Base-by-base conservation (phyloP, 202 grass and related monocot genomes). In the Dendrocalamus latiflorus region DNA sequence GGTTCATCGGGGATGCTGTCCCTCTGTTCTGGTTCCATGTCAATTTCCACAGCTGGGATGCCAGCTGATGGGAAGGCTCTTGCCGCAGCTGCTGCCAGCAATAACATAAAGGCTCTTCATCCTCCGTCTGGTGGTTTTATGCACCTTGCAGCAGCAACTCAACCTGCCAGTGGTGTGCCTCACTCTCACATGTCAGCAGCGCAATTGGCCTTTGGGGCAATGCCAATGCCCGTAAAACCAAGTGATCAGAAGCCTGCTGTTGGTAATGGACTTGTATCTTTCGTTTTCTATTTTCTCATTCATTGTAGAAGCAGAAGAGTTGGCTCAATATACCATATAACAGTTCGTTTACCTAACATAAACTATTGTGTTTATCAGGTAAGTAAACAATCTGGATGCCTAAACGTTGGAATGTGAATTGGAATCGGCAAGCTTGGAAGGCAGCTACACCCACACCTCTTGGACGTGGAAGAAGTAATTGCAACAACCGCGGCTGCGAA, bases 231-330 rank as follows among this genome's bases (percentile, higher is more conserved):
- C 0, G 63, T 93, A 30, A 94, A 94, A 74, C 88, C 84, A 6
- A 77, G 73, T 44, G 94, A 97, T 71, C 90, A 93, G 75, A 94
- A 97, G 67, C 92, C 94, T 75, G 88, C 92, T 76, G 88, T 88
- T 62, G 92, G 94, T 94, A 94, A 87, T 39, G 62, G 8, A 78
- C 70, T 57, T 18, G 1, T 30, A 17, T 68, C 49, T 26, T 18
- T 34, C 0, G 14, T 72, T 37, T 13, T 5, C 20, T 13, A 4
- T 9, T 24, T 75, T 41, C 15, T 71, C 15, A n/a, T n/a, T n/a
- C 2, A 47, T 3, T 79, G 0, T 20, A 22, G 1, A 53, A 38
- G 18, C 67, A 17, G 9, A 57, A 80, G 50, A 61, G 25, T 60
- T 56, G 43, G 44, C n/a, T n/a, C n/a, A n/a, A n/a, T n/a, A n/a